phyloP scores from a whole-genome alignment of 208 protist genomes.

The Phytomonas serpens region DNA sequence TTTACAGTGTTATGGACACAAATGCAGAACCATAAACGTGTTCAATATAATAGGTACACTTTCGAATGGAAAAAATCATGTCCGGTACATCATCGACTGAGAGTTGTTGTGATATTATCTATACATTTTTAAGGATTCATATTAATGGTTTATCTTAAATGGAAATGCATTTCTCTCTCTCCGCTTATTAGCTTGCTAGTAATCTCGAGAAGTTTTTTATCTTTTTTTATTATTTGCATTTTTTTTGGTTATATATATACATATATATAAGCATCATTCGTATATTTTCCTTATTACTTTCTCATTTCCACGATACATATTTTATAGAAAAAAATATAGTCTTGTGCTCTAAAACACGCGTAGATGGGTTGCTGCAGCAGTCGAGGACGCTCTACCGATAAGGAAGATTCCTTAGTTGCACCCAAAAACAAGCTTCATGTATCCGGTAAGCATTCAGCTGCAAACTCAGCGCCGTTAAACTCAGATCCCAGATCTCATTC shows the following conservation, averaged over 20 bases:
- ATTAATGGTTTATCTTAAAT: neutral
- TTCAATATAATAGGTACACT: neutral
- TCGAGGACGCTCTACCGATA: neutral
- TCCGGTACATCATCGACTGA: neutral
- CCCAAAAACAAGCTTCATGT: neutral
- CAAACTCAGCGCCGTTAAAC: neutral
- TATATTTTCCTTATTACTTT: neutral
- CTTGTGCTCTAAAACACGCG: neutral
- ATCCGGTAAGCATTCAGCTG: neutral
- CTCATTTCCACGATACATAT: neutral
- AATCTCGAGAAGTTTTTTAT: neutral
- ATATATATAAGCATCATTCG: neutral
- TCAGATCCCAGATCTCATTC: neutral
- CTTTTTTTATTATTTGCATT: conserved; percentile 15
- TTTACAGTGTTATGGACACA: neutral
- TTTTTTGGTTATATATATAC: conserved; percentile 4
- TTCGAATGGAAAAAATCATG: neutral
- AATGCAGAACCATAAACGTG: neutral
- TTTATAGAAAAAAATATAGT: neutral
- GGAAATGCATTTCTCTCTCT: neutral
- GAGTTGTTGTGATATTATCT: neutral
- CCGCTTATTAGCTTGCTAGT: neutral
- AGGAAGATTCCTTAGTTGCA: neutral
- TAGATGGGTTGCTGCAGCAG: neutral
- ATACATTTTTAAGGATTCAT: neutral